Percentiles rank a stretch among this genome's conserved stretches.
These are phyloP conservation scores for Aspergillus brasiliensis DNA, from an alignment of 2,329 filamentous ascomycete species.

Conservation along the genomic window DNA sequence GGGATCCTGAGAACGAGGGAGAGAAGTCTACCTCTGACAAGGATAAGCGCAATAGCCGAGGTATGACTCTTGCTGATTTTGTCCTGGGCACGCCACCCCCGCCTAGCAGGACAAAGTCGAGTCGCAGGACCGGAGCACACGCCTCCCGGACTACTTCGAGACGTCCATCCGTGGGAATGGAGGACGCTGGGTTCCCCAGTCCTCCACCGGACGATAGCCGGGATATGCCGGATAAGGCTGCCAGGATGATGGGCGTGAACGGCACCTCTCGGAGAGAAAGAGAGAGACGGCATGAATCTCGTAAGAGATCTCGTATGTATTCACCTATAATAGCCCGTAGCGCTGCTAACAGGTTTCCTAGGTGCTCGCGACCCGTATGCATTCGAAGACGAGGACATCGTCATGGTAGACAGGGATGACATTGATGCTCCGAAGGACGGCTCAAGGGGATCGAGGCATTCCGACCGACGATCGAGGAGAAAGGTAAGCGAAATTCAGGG, in stretches of 20 bases:
- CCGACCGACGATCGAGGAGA: conserved; percentile 40
- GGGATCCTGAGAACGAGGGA: conserved; percentile 56
- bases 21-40: conserved; percentile 75
- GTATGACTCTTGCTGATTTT: conserved; percentile 60
- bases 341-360: conserved; percentile 10
- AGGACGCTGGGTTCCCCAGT: conserved; percentile 64
- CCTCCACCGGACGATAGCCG: conserved; percentile 71
- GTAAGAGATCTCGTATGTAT: conserved; percentile 46
- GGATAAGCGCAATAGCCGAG: conserved; percentile 57
- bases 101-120: conserved; percentile 63
- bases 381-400: conserved; percentile 64
- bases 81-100: conserved; percentile 69
- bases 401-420: conserved; percentile 58
- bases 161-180: conserved; percentile 68
- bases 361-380: conserved; percentile 60
- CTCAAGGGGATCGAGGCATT: conserved; percentile 35
- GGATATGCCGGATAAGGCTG: conserved; percentile 72
- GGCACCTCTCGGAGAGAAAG: conserved; percentile 46
- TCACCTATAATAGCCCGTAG: not conserved
- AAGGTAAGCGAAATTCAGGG: conserved; percentile 32
- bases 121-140: conserved; percentile 61
- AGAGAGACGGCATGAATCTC: conserved; percentile 55
- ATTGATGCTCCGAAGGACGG: conserved; percentile 34
- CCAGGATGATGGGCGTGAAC: conserved; percentile 70
- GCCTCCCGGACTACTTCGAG: conserved; percentile 61